Conservation (phyloP, 129 eudicot genomes). For the Arctium lappa region DNA sequence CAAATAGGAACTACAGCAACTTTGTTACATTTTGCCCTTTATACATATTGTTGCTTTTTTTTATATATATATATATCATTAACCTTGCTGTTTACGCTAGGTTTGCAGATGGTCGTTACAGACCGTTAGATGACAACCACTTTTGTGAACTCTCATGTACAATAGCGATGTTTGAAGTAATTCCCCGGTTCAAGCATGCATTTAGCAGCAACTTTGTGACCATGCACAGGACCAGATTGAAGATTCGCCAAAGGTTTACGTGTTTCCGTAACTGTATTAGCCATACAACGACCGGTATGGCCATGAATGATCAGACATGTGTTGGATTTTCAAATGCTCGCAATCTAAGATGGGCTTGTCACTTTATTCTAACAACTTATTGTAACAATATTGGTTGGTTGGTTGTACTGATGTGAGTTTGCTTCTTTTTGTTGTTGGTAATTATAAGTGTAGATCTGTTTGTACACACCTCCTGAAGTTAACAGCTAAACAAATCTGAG, state of each 20-base stretch:
- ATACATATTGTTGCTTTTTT: neutral
- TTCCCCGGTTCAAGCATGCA: neutral
- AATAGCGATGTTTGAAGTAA: neutral
- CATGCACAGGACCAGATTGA: conserved; percentile 2
- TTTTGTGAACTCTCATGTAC: neutral
- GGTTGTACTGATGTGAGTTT: neutral
- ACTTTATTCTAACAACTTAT: neutral
- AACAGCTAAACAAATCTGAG: too few relatives aligned
- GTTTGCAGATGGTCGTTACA: neutral
- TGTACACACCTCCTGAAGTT: too few relatives aligned
- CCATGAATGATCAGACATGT: neutral
- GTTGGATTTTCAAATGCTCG: neutral
- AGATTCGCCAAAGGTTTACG: neutral
- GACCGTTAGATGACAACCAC: neutral
- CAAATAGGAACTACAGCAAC: neutral
- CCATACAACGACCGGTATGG: neutral
- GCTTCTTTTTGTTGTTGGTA: neutral
- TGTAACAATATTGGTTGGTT: neutral
- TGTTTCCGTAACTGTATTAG: neutral
- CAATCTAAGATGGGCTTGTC: neutral
- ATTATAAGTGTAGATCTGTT: too few relatives aligned
- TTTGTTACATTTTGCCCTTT: neutral
- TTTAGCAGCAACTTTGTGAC: neutral
- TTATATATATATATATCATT: neutral
- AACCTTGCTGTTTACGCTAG: neutral